Conservation (phyloP, 1,139 yeast genomes). For the Saccharomycopsis hybrid region DNA sequence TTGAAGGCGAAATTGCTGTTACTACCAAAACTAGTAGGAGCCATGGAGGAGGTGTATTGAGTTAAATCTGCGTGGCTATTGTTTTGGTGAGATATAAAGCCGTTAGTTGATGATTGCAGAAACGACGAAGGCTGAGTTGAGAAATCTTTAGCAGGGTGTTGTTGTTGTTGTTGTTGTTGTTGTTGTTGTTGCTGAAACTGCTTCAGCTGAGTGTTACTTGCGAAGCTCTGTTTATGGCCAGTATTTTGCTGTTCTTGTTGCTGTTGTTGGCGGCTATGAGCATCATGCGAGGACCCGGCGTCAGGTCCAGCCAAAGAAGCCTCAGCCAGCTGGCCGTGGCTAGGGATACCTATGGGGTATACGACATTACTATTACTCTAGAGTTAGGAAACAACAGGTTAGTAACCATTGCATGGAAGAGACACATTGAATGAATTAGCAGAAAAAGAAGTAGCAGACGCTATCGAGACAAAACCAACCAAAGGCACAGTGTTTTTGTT, state of each 20-base stretch:
- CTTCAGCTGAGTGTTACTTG: background rate
- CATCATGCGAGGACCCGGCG: background rate
- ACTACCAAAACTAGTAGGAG: constrained; percentile 3
- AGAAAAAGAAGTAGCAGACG: too few species aligned
- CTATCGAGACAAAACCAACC: too few species aligned
- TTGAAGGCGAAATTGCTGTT: constrained; percentile 4
- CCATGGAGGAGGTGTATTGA: background rate
- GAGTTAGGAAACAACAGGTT: background rate
- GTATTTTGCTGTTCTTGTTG: background rate
- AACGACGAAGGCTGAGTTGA: too few species aligned
- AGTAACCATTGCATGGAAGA: too few species aligned
- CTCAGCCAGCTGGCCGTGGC: background rate
- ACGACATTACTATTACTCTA: constrained; percentile 2
- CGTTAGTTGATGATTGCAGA: too few species aligned
- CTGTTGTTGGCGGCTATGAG: background rate
- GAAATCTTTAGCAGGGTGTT: background rate
- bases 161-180: background rate
- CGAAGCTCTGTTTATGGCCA: background rate
- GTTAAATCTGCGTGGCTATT: background rate
- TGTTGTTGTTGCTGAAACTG: background rate
- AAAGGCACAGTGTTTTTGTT: too few species aligned
- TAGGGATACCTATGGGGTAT: constrained; percentile 5
- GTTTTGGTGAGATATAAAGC: too few species aligned
- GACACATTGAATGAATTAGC: too few species aligned
- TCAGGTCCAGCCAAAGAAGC: background rate